Evolutionary conservation across 495 filamentous ascomycete genomes (phyloP), one percentile per base, ranked within the genome.

Genomic region (Hypoxylon cercidicola): DNA sequence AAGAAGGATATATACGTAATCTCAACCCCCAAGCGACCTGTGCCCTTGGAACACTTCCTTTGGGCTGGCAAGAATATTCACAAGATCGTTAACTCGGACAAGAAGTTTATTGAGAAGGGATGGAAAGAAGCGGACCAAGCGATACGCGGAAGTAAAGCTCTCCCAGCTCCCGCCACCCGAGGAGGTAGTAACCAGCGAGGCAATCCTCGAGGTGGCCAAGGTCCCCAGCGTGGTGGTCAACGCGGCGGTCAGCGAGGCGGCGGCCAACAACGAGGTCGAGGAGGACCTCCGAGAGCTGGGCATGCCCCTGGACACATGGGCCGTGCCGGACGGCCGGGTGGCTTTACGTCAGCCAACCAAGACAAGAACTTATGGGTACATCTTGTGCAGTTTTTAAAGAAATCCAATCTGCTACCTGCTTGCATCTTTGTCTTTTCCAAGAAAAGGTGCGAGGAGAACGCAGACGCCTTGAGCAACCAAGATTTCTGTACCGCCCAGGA

Each of bases 361-460:
- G 95, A 99, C 77, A 90, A 90, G 74, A 98, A 92, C 56, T 82
- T 96, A n/a, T 99, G 95, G 95, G 95, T 99, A 40, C 90, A 96
- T 62, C 81, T 99, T 44, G 91, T 98, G 12, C 91, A 96, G 66
- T 90, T 92, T 78, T 82, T 98, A 50, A 90, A 87, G 68, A 96
- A 96, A 70, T 85, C 92, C 59, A 91, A 86, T 39, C 82, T 99
- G 4, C 82, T 99, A 10, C 95, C 95, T 0, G 92, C 88, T 40
- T 97, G 94, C 76, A 94, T 98, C 60, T 99, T 99, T 75, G 95
- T 99, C 44, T 99, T 99, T 76, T 97, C 94, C 23, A 99, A 98
- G 81, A 96, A 91, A 75, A 83, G 95, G 53, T 98, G 96, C 69
- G 94, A 98, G 73, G 90, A 97, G 70, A 99, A 98, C 72, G 95